These are phyloP conservation scores for Platanus orientalis DNA, from an alignment of 164 flowering plant species.

Conservation along the genomic window DNA sequence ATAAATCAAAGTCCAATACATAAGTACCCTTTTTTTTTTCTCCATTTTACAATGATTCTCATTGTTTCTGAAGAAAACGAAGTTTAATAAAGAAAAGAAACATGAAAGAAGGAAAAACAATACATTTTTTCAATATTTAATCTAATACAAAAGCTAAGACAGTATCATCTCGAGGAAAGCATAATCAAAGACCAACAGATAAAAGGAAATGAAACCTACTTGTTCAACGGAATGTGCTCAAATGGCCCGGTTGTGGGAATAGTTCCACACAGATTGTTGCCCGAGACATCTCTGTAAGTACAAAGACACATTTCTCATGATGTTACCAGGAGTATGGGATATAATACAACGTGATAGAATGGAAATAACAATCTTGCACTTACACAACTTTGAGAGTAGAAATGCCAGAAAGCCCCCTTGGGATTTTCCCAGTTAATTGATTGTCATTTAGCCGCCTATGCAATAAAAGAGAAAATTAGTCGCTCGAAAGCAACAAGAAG, in stretches of 20 bases:
- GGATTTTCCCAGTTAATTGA: conserved; percentile 64
- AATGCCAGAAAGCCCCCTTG: conserved; percentile 51
- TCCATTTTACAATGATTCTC: no score
- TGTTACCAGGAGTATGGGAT: neutral
- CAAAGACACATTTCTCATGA: neutral
- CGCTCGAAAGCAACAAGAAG: neutral
- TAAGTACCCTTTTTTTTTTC: no score
- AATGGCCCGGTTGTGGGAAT: conserved; percentile 84
- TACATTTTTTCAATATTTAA: no score
- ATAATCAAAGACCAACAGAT: neutral
- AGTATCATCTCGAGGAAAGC: neutral
- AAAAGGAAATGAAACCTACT: conserved; percentile 37
- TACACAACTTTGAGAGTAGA: conserved; percentile 88
- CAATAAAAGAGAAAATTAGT: conserved; percentile 13
- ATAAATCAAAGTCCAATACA: no score
- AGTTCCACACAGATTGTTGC: conserved; percentile 80
- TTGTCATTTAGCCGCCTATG: conserved; percentile 78
- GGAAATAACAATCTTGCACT: conserved; percentile 27
- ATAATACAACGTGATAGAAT: neutral
- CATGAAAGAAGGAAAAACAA: neutral
- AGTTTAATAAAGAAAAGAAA: neutral
- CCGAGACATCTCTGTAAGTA: conserved; percentile 76
- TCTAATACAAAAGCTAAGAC: no score
- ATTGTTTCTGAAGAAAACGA: no score
- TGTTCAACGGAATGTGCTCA: conserved; percentile 77